These are phyloP conservation scores for Madurella mycetomatis DNA, from an alignment of 2,329 filamentous ascomycete genomes.

Conservation along the genomic window DNA sequence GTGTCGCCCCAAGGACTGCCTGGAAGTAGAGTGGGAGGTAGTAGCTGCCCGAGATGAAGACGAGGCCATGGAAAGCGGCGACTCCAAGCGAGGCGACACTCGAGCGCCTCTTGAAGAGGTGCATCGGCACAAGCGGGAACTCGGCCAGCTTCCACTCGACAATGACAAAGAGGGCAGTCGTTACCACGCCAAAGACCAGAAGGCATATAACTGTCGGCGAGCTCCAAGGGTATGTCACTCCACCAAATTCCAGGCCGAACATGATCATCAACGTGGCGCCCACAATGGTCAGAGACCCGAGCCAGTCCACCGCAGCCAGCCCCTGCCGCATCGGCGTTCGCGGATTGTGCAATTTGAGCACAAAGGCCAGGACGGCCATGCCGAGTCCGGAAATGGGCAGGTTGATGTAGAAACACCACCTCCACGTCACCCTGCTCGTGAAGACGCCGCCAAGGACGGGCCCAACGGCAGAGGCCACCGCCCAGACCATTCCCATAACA, in stretches of 20 bases:
- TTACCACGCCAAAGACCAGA: constrained; percentile 53
- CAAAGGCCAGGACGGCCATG: constrained; percentile 55
- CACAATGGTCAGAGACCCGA: constrained; percentile 58
- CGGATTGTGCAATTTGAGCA: constrained; percentile 63
- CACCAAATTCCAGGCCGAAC: constrained; percentile 66
- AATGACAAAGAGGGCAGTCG: constrained; percentile 49
- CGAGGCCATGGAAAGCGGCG: constrained; percentile 45
- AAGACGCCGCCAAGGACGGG: constrained; percentile 59
- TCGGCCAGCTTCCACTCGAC: constrained; percentile 60
- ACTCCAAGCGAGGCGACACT: constrained; percentile 53
- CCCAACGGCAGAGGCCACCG: constrained; percentile 60
- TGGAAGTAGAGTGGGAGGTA: constrained; percentile 74
- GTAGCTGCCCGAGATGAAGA: constrained; percentile 63
- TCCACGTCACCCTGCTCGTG: constrained; percentile 56
- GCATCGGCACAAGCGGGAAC: constrained; percentile 65
- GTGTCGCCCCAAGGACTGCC: constrained; percentile 56
- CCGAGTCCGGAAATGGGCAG: constrained; percentile 51
- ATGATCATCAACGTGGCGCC: constrained; percentile 65
- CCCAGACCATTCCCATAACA: constrained; percentile 63
- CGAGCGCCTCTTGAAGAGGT: constrained; percentile 52
- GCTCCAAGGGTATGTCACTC: constrained; percentile 56
- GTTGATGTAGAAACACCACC: constrained; percentile 50
- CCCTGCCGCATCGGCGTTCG: constrained; percentile 58
- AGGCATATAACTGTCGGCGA: constrained; percentile 60
- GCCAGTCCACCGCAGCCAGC: constrained; percentile 57